Base-by-base conservation (phyloP, 2,329 filamentous ascomycete species). In the Acephala macrosclerotiorum region DNA sequence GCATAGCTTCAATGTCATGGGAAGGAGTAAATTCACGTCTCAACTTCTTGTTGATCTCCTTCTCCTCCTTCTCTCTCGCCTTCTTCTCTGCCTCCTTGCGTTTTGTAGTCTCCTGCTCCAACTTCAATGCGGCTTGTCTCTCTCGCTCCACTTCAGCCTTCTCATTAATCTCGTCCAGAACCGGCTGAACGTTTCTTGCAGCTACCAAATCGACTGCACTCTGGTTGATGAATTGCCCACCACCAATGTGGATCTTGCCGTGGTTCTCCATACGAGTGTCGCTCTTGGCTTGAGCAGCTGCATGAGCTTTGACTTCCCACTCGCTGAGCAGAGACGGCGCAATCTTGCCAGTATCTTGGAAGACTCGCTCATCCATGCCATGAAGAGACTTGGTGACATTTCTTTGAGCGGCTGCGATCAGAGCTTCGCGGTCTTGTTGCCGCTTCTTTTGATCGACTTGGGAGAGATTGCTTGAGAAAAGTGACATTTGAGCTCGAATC, bases 301-400 rank as follows among this genome's bases (percentile, higher is more conserved):
- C 86, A 42, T 89, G 85, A 7, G 93, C 92, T 76, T 91, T 92
- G 59, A 87, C 80, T 72, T 96, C 93, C 93, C 93, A 96, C 60
- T 94, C 88, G 29, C 87, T 89, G 71, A 90, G 81, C 73, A 90
- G 87, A 1, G 88, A 85, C 14, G 90, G 87, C 0, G 88, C 87
- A 33, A 91, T 84, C 75, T 90, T 89, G 64, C 93, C 93, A 1
- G 91, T 95, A 61, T 95, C 86, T 16, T 87, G 84, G 70, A 89
- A 93, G 14, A 97, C 87, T 73, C 89, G 89, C 76, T 94, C 88
- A 66, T 98, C 95, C 83, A 97, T 94, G 47, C 85, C 87, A 67
- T 91, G 88, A 70, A 97, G 85, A 49, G 87, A 88, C 22, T 89
- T 89, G 70, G 90, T 88, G n/a, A 97, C 95, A 71, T 97, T 97